Percentiles rank a stretch among this genome's conserved stretches.
Conservation (phyloP, 139 green algal species). For the Tetraselmis chui region DNA sequence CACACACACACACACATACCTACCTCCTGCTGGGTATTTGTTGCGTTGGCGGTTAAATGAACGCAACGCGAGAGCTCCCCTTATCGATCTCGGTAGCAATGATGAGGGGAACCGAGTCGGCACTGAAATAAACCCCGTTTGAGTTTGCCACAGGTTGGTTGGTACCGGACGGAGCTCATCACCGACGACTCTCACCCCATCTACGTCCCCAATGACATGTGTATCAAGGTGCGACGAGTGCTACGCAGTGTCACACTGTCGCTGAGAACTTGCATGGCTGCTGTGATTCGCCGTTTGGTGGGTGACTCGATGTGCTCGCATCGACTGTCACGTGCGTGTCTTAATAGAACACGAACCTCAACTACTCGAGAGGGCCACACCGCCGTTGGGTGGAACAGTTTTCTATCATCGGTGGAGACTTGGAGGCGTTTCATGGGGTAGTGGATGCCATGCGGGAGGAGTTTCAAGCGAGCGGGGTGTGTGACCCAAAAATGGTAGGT, state of each 20-base stretch:
- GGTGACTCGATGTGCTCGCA: no score
- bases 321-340: no score
- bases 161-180: background rate
- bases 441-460: background rate
- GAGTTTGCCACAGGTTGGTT: background rate
- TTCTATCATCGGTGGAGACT: background rate
- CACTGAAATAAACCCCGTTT: no score
- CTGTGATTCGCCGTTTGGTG: no score
- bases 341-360: background rate
- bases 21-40: no score
- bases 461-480: background rate
- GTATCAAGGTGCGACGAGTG: background rate
- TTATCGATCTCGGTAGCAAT: no score
- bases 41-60: no score
- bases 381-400: background rate
- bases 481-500: background rate
- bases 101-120: no score
- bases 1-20: no score
- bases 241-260: no score
- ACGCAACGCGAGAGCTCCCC: no score
- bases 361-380: background rate
- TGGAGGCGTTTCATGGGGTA: background rate
- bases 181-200: background rate
- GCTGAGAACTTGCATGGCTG: no score
- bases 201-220: background rate